phyloP scores from a whole-genome alignment of 2,329 filamentous ascomycete species.

The Calonectria pseudoturangicola region DNA sequence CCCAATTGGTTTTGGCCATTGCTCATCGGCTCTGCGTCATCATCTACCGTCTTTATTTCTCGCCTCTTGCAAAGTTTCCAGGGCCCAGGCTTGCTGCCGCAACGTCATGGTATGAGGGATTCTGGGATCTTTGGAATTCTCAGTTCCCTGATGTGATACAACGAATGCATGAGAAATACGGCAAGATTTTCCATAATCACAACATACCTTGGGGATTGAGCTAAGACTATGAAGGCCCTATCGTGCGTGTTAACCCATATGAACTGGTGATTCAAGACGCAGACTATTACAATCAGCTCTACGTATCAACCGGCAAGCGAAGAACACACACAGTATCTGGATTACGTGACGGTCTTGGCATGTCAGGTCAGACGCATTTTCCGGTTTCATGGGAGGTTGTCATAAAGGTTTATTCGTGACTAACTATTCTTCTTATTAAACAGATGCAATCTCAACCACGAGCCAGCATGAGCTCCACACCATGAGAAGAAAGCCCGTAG shows the following conservation, averaged over 20 bases:
- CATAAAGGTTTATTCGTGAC: background rate
- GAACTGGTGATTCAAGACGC: background rate
- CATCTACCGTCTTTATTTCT: background rate
- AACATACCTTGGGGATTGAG: background rate
- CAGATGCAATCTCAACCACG: background rate
- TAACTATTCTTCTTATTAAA: background rate
- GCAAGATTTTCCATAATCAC: background rate
- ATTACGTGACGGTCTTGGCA: background rate
- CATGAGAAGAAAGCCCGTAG: background rate
- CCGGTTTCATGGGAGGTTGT: background rate
- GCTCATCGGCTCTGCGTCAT: background rate
- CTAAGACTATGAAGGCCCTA: background rate
- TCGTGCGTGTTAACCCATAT: background rate
- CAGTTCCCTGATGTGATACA: background rate
- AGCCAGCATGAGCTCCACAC: background rate
- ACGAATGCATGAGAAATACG: background rate
- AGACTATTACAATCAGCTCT: background rate
- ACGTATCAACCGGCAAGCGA: background rate
- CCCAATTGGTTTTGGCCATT: background rate
- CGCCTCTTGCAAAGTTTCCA: background rate
- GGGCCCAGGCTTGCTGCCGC: background rate
- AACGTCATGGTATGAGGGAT: background rate
- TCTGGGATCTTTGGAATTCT: background rate
- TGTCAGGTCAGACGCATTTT: background rate
- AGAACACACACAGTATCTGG: background rate